A percentile compares a stretch with the other conserved stretches of the same genome.
These are phyloP conservation scores for Neophaeococcomyces aloes DNA, from an alignment of 2,329 filamentous ascomycete species.

Conservation along the genomic window DNA sequence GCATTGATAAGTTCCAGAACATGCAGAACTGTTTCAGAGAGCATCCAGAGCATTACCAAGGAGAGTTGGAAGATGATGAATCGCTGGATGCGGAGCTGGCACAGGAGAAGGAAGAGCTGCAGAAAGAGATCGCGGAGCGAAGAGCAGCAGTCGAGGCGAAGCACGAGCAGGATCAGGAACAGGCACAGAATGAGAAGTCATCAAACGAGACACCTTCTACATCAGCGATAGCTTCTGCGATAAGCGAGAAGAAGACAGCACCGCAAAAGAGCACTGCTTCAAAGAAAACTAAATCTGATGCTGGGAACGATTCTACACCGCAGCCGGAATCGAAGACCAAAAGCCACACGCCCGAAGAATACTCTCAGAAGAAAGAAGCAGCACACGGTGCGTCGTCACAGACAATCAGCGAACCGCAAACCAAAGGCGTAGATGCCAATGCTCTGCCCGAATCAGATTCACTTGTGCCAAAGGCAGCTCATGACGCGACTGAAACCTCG, in stretches of 20 bases:
- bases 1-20: conserved; percentile 91
- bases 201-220: not conserved
- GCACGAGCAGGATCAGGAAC: conserved; percentile 8
- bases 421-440: not conserved
- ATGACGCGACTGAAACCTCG: conserved; percentile 31
- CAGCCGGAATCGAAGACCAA: conserved; percentile 6
- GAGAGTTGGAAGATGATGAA: conserved; percentile 71
- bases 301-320: not conserved
- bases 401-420: not conserved
- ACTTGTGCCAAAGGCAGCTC: conserved; percentile 40
- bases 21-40: conserved; percentile 97
- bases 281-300: not conserved
- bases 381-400: conserved; percentile 4
- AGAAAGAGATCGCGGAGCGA: conserved; percentile 20
- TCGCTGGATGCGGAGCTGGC: conserved; percentile 36
- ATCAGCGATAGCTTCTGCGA: not conserved
- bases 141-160: conserved; percentile 11
- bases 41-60: conserved; percentile 86
- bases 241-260: not conserved
- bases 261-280: not conserved
- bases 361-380: not conserved
- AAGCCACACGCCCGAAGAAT: conserved; percentile 5
- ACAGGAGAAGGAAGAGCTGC: conserved; percentile 24
- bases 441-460: conserved; percentile 31
- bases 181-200: conserved; percentile 11